Evolutionary conservation across 192 early-diverging fungal species (phyloP).

Genomic region (Coemansia sp.): DNA sequence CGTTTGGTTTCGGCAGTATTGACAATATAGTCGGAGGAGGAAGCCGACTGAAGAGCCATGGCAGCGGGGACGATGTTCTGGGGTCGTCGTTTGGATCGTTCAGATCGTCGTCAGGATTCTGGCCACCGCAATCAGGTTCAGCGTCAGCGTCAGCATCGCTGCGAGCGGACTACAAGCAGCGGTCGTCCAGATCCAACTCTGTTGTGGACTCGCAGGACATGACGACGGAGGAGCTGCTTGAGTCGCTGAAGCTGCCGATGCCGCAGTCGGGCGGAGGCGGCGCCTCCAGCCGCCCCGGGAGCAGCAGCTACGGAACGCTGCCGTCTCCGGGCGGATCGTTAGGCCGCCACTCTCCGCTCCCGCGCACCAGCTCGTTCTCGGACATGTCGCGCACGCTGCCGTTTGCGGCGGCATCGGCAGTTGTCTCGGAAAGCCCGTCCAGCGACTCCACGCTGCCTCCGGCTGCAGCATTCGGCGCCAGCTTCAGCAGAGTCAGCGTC

Average conservation of each 20-base stretch:
- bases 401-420: background rate
- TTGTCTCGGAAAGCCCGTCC: constrained; percentile 19
- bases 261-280: background rate
- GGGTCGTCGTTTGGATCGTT: background rate
- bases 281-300: constrained; percentile 11
- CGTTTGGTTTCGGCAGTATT: background rate
- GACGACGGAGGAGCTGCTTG: constrained; percentile 49
- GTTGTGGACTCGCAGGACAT: constrained; percentile 25
- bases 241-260: constrained; percentile 48
- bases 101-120: constrained; percentile 30
- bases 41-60: constrained; percentile 2
- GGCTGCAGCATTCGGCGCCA: constrained; percentile 1
- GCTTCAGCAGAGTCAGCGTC: background rate
- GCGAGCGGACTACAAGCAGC: constrained; percentile 7
- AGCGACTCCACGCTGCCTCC: constrained; percentile 24
- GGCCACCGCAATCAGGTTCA: constrained; percentile 18
- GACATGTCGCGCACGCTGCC: constrained; percentile 29
- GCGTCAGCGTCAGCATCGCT: background rate
- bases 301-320: constrained; percentile 4
- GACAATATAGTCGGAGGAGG: background rate
- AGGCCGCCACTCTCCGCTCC: constrained; percentile 36
- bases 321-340: constrained; percentile 19
- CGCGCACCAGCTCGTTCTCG: constrained; percentile 29
- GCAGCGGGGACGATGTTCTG: constrained; percentile 4
- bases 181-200: constrained; percentile 21